phyloP scores from a whole-genome alignment of 768 basidiomycete species.

The Rhizopogon rudus region DNA sequence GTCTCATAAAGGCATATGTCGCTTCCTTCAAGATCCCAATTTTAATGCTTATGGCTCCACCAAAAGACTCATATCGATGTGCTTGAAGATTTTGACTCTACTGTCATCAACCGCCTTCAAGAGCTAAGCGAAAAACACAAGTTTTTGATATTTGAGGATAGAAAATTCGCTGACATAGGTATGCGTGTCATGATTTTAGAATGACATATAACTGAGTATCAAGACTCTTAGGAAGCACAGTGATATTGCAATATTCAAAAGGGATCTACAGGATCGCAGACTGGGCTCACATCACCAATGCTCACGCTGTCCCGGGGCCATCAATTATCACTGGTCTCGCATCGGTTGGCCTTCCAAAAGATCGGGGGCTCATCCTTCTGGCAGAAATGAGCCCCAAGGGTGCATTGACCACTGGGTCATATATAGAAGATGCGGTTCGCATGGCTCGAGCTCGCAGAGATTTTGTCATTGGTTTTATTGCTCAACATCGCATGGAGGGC shows the following conservation, averaged over 20 bases:
- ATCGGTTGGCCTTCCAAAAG: conserved; percentile 71
- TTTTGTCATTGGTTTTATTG: conserved; percentile 97
- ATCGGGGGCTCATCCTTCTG: conserved; percentile 83
- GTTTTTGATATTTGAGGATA: conserved; percentile 96
- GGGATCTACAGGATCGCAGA: conserved; percentile 91
- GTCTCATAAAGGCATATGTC: conserved; percentile 82
- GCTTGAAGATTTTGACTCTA: conserved; percentile 81
- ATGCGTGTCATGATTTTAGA: conserved; percentile 12
- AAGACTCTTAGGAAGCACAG: conserved; percentile 80
- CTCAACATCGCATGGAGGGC: conserved; percentile 78
- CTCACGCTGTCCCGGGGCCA: conserved; percentile 94
- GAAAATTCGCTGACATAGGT: conserved; percentile 99
- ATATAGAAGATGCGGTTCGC: conserved; percentile 78
- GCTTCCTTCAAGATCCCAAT: conserved; percentile 5
- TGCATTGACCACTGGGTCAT: conserved; percentile 74
- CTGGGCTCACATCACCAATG: conserved; percentile 98
- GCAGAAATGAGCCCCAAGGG: conserved; percentile 96
- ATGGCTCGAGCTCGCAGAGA: conserved; percentile 81
- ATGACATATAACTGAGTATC: conserved; percentile 1
- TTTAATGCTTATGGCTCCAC: conserved; percentile 20
- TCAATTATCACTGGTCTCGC: conserved; percentile 89
- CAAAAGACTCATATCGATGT: conserved; percentile 94
- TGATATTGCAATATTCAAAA: conserved; percentile 88
- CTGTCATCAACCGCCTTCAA: conserved; percentile 63
- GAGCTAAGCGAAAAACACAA: conserved; percentile 75